Percentiles rank a stretch among this genome's conserved stretches.
Conservation (phyloP, 306 rosid genomes). For the Senna tora region DNA sequence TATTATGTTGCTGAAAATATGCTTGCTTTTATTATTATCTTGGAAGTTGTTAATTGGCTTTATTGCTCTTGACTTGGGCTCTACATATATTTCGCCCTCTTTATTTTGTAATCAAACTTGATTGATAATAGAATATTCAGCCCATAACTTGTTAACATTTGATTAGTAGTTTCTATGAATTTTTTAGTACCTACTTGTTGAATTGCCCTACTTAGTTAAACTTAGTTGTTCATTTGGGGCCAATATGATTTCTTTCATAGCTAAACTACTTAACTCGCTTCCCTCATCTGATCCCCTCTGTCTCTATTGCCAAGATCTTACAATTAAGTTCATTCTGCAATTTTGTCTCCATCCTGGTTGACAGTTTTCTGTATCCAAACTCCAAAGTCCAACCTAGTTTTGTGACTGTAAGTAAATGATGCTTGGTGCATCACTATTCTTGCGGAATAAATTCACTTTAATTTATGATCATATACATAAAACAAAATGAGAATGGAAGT, state of each 20-base stretch:
- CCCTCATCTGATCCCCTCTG: not conserved
- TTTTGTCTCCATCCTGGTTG: not conserved
- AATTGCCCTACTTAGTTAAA: not conserved
- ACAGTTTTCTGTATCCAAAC: not conserved
- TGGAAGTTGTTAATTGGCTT: too few relatives aligned
- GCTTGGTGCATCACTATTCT: not conserved
- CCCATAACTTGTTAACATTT: not conserved
- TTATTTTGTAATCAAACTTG: too few relatives aligned
- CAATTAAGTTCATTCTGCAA: conserved; percentile 11
- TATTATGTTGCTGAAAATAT: too few relatives aligned
- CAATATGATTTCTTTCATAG: not conserved
- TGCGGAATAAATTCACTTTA: not conserved
- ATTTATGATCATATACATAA: not conserved
- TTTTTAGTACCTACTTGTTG: not conserved
- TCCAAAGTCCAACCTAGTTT: not conserved
- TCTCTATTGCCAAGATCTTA: conserved; percentile 1
- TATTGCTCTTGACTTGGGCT: too few relatives aligned
- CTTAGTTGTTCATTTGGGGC: not conserved
- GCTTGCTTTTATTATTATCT: too few relatives aligned
- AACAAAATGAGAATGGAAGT: not conserved
- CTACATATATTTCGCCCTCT: too few relatives aligned
- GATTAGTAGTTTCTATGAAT: not conserved
- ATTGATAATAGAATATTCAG: too few relatives aligned
- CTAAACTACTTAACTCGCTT: conserved; percentile 6
- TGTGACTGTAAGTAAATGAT: not conserved